These are phyloP conservation scores for Cystoderma amianthinum DNA, from an alignment of 768 basidiomycete genomes.

Conservation along the genomic window DNA sequence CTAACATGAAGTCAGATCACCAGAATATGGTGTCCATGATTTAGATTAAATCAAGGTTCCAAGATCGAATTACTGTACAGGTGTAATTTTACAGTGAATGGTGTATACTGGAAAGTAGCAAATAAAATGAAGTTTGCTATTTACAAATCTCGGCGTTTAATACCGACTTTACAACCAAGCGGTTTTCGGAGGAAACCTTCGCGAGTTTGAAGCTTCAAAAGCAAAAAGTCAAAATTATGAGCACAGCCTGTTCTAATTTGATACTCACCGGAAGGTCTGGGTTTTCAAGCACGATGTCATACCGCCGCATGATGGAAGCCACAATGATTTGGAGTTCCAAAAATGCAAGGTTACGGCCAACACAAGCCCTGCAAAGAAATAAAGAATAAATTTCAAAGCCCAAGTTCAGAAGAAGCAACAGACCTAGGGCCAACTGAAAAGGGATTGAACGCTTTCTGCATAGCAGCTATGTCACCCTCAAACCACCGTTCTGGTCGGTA, in stretches of 20 bases:
- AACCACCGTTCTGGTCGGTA: conserved; percentile 87
- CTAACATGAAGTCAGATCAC: no score
- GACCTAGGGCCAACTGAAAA: conserved; percentile 81
- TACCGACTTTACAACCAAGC: conserved; percentile 61
- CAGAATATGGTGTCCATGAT: no score
- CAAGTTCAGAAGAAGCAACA: conserved; percentile 10
- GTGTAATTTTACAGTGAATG: no score
- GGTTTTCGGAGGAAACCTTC: conserved; percentile 92
- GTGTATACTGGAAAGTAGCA: no score
- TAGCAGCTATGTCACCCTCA: conserved; percentile 51
- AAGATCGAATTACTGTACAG: no score
- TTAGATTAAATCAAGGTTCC: no score
- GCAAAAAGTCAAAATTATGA: conserved; percentile 1
- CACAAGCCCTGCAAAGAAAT: conserved; percentile 53
- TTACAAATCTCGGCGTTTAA: conserved; percentile 62
- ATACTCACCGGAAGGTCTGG: conserved; percentile 47
- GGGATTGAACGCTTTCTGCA: conserved; percentile 76
- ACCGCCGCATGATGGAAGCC: conserved; percentile 72
- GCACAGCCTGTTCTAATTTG: conserved; percentile 5
- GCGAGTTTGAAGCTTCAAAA: conserved; percentile 53
- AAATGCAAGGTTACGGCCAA: conserved; percentile 76
- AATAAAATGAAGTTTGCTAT: no score
- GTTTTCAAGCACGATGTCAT: conserved; percentile 61
- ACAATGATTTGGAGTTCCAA: conserved; percentile 78
- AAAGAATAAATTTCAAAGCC: conserved; percentile 3